Evolutionary conservation across 495 filamentous ascomycete species (phyloP).

Genomic region (Friedmanniomyces endolithicus): DNA sequence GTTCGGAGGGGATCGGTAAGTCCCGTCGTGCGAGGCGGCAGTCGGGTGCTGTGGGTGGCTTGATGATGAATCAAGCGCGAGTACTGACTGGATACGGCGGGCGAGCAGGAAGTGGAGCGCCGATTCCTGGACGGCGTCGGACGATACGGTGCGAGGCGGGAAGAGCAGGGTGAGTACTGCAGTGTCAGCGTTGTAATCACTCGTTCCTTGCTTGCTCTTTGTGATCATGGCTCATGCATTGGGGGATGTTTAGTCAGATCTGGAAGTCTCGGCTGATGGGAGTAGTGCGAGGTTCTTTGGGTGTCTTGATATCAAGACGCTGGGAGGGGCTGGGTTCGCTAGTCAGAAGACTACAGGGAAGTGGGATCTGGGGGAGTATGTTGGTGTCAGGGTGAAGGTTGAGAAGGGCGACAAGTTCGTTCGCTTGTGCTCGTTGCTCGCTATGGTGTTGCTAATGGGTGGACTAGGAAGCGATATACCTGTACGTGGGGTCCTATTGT

Average conservation of each 20-base stretch:
- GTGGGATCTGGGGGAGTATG: constrained; percentile 30
- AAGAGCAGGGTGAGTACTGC: constrained; percentile 4
- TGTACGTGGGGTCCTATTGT: constrained; percentile 14
- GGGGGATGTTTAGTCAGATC: constrained; percentile 3
- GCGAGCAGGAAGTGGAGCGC: constrained; percentile 51
- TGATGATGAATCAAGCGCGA: too few species aligned
- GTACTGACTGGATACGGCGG: too few species aligned
- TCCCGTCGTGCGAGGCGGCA: too few species aligned
- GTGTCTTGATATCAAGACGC: constrained; percentile 54
- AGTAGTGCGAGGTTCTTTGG: constrained; percentile 47
- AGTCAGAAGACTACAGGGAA: constrained; percentile 49
- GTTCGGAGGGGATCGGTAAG: not conserved
- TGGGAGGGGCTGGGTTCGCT: constrained; percentile 75
- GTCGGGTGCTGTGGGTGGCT: too few species aligned
- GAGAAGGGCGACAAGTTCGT: constrained; percentile 27
- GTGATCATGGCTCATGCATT: not conserved
- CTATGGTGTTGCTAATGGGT: not conserved
- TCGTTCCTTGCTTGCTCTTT: not conserved
- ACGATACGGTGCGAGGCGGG: constrained; percentile 6
- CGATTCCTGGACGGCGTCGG: constrained; percentile 44
- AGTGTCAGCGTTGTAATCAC: not conserved
- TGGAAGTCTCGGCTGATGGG: constrained; percentile 18
- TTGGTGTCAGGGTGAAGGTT: constrained; percentile 26
- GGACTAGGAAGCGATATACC: not conserved
- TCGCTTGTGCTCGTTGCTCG: constrained; percentile 7